Conservation (phyloP, 495 filamentous ascomycete species). For the Daldinia childiae region DNA sequence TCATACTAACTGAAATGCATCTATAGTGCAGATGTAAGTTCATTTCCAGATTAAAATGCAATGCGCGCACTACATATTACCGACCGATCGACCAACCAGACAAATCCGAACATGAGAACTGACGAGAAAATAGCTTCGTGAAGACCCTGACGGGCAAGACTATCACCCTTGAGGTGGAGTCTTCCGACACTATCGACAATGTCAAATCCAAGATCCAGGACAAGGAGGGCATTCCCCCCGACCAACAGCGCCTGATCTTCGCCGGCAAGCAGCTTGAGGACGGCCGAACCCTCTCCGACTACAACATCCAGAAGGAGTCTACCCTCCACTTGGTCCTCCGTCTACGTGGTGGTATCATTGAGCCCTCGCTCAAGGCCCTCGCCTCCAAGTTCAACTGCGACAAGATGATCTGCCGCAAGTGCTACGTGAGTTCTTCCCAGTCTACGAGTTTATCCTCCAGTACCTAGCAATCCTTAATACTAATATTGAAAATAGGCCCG, state of each 20-base stretch:
- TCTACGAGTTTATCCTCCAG: neutral
- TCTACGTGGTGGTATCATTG: conserved; percentile 99
- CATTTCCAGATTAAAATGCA: neutral
- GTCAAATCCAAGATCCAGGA: conserved; percentile 98
- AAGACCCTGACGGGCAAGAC: conserved; percentile 99
- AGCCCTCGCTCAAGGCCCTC: conserved; percentile 97
- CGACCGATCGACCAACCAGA: conserved; percentile 5
- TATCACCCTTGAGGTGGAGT: conserved; percentile 99
- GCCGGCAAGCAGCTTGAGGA: conserved; percentile 99
- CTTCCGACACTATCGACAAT: conserved; percentile 98
- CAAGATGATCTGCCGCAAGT: conserved; percentile 99
- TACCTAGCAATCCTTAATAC: too few species aligned
- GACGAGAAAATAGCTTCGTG: conserved; percentile 79
- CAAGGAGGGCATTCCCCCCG: conserved; percentile 99
- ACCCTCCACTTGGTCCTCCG: conserved; percentile 99
- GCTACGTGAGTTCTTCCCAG: conserved; percentile 73
- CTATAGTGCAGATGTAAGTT: conserved; percentile 56
- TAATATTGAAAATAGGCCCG: conserved; percentile 64
- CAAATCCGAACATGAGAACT: conserved; percentile 29
- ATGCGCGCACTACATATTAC: conserved; percentile 7
- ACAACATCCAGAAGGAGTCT: conserved; percentile 99
- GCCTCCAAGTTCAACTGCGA: conserved; percentile 99
- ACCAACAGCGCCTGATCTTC: conserved; percentile 99
- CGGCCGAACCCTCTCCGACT: conserved; percentile 96
- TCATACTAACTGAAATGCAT: conserved; percentile 24